phyloP scores from a whole-genome alignment of 805 yeast genomes.

The Clavispora fructus region DNA sequence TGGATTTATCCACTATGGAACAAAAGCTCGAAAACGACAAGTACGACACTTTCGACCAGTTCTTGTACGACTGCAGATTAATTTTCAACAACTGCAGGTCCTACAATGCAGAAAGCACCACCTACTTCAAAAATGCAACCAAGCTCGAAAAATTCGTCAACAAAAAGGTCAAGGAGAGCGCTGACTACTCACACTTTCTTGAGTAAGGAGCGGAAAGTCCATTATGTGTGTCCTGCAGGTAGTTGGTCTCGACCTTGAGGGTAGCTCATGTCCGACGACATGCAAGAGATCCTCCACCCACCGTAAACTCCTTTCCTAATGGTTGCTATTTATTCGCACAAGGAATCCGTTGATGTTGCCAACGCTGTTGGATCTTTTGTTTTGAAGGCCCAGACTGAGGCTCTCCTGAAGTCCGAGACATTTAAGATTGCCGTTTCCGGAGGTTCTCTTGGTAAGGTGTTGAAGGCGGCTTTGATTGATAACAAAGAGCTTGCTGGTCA shows the following conservation, averaged over 20 bases:
- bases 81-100: conserved; percentile 87
- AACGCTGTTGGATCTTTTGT: conserved; percentile 60
- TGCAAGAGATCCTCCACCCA: neutral
- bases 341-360: conserved; percentile 58
- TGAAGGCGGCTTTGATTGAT: conserved; percentile 61
- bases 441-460: conserved; percentile 79
- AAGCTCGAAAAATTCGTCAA: conserved; percentile 87
- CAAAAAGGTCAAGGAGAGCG: conserved; percentile 77
- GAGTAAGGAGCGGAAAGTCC: conserved; percentile 33
- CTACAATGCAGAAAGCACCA: conserved; percentile 90
- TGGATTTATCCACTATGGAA: conserved; percentile 97
- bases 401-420: conserved; percentile 37
- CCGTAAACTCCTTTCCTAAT: neutral
- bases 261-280: neutral
- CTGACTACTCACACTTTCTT: conserved; percentile 81
- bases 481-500: conserved; percentile 39
- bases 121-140: conserved; percentile 92
- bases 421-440: conserved; percentile 86
- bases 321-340: conserved; percentile 39
- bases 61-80: conserved; percentile 80
- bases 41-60: conserved; percentile 86
- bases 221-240: neutral
- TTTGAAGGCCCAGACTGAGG: conserved; percentile 55
- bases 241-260: neutral
- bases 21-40: conserved; percentile 86